Evolutionary conservation across 1,284 basidiomycete genomes (phyloP).

Genomic region (Sporisorium graminicola): DNA sequence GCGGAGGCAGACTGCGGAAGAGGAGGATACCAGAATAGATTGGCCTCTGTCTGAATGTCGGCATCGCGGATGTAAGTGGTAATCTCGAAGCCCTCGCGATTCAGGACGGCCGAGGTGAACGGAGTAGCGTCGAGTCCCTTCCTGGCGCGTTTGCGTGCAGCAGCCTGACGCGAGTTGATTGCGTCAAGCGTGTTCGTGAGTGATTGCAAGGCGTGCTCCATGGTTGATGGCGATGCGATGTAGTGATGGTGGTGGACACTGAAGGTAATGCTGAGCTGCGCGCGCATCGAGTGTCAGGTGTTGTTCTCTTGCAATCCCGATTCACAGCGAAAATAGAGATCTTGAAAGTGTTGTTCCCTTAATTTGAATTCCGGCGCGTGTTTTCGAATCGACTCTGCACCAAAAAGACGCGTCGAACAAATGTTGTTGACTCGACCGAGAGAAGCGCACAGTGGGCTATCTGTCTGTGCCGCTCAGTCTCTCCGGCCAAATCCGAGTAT

Average conservation of each 20-base stretch:
- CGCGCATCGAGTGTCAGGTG: constrained; percentile 11
- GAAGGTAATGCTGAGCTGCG: constrained; percentile 3
- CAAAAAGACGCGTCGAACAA: constrained; percentile 29
- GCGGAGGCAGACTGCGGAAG: constrained; percentile 26
- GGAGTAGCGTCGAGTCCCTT: constrained; percentile 46
- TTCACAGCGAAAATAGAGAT: constrained; percentile 6
- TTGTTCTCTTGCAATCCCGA: constrained; percentile 22
- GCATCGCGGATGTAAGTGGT: constrained; percentile 66
- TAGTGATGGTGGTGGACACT: constrained; percentile 14
- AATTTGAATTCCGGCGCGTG: constrained; percentile 15
- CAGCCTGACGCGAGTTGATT: constrained; percentile 52
- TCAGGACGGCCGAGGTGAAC: constrained; percentile 64
- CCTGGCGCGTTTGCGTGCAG: constrained; percentile 39
- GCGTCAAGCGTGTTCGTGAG: constrained; percentile 58
- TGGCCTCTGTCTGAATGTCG: constrained; percentile 59
- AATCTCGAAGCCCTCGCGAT: constrained; percentile 57
- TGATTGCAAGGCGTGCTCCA: constrained; percentile 62
- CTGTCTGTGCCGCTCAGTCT: background rate
- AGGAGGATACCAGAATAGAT: constrained; percentile 61
- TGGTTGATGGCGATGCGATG: constrained; percentile 23
- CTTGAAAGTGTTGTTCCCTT: constrained; percentile 22
- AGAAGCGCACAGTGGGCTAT: background rate
- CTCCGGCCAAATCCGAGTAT: constrained; percentile 36
- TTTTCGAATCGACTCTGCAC: background rate
- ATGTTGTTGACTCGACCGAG: constrained; percentile 20